phyloP scores from a whole-genome alignment of 1,139 yeast species.

The Pichia sp. region DNA sequence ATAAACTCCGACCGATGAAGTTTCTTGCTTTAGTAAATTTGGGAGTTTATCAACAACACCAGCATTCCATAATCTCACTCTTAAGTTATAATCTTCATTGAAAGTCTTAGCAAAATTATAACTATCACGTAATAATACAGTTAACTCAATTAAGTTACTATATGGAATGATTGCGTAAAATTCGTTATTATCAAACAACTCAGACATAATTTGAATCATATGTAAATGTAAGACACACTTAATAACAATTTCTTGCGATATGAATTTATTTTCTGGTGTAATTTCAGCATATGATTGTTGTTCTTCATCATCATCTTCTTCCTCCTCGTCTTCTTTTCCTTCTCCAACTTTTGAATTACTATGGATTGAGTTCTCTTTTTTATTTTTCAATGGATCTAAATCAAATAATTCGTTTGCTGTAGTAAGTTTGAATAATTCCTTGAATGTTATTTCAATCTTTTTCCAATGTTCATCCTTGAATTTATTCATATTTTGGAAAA shows the following conservation, averaged over 20 bases:
- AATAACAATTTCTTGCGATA: slow-evolving; percentile 58
- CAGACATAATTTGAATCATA: slow-evolving; percentile 82
- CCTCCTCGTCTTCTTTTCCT: slow-evolving; percentile 31
- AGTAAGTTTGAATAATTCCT: slow-evolving; percentile 66
- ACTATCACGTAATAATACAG: slow-evolving; percentile 57
- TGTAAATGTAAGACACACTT: slow-evolving; percentile 87
- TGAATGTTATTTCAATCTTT: slow-evolving; percentile 58
- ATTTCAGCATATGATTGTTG: slow-evolving; percentile 13
- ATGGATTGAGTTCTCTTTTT: slow-evolving; percentile 12
- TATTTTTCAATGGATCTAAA: slow-evolving; percentile 50
- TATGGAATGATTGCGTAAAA: slow-evolving; percentile 71
- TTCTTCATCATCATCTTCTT: slow-evolving; percentile 19
- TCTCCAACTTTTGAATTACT: slow-evolving; percentile 26
- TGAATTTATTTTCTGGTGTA: slow-evolving; percentile 5
- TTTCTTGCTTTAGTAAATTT: slow-evolving; percentile 84
- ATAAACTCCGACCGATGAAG: slow-evolving; percentile 82
- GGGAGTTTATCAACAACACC: slow-evolving; percentile 93
- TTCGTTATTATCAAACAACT: slow-evolving; percentile 62
- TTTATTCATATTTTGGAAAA: slow-evolving; percentile 65
- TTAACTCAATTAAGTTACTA: slow-evolving; percentile 50
- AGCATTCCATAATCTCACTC: slow-evolving; percentile 84
- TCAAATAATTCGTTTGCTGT: slow-evolving; percentile 82
- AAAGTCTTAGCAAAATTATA: slow-evolving; percentile 80
- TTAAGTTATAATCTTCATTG: slow-evolving; percentile 80
- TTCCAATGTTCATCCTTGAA: slow-evolving; percentile 69